These are phyloP conservation scores for Penicillium nordicum DNA, from an alignment of 2,329 filamentous ascomycete genomes.

Conservation along the genomic window DNA sequence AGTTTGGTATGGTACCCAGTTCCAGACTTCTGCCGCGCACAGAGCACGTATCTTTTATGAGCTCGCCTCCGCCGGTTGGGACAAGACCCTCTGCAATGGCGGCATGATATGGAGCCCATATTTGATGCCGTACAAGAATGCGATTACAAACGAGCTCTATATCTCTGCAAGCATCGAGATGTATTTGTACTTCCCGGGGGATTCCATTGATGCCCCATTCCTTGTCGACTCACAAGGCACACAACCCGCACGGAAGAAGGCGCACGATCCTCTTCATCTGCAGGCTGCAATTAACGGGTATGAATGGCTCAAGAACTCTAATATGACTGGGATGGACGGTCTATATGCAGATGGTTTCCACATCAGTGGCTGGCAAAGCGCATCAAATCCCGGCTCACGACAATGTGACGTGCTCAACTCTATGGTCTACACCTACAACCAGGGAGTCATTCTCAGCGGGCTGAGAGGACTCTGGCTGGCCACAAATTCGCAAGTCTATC, in stretches of 20 bases:
- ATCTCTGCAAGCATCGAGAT: slow-evolving; percentile 81
- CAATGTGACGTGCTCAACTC: slow-evolving; percentile 77
- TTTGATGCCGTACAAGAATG: slow-evolving; percentile 84
- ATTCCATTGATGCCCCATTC: slow-evolving; percentile 70
- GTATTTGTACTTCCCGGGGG: slow-evolving; percentile 85
- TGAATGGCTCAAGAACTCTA: slow-evolving; percentile 71
- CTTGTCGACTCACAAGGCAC: slow-evolving; percentile 26
- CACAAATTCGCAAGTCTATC: slow-evolving; percentile 67
- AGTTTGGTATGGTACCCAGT: slow-evolving; percentile 72
- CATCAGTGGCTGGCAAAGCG: slow-evolving; percentile 61
- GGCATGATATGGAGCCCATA: slow-evolving; percentile 90
- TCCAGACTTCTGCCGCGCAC: slow-evolving; percentile 73
- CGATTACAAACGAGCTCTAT: slow-evolving; percentile 89
- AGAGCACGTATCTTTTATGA: slow-evolving; percentile 84
- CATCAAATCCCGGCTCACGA: slow-evolving; percentile 60
- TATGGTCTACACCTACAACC: slow-evolving; percentile 95
- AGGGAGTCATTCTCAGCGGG: slow-evolving; percentile 82
- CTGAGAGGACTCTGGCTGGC: slow-evolving; percentile 75
- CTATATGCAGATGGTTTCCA: slow-evolving; percentile 88
- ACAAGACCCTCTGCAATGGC: slow-evolving; percentile 73
- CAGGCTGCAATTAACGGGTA: slow-evolving; percentile 74
- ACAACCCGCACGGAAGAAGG: slow-evolving; percentile 32
- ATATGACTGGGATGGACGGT: slow-evolving; percentile 74
- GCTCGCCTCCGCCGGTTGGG: slow-evolving; percentile 74
- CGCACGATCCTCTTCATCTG: slow-evolving; percentile 63